Evolutionary conservation across 2,329 filamentous ascomycete genomes (phyloP), one percentile per base, ranked within the genome.

Genomic region (Sporothrix pallida): DNA sequence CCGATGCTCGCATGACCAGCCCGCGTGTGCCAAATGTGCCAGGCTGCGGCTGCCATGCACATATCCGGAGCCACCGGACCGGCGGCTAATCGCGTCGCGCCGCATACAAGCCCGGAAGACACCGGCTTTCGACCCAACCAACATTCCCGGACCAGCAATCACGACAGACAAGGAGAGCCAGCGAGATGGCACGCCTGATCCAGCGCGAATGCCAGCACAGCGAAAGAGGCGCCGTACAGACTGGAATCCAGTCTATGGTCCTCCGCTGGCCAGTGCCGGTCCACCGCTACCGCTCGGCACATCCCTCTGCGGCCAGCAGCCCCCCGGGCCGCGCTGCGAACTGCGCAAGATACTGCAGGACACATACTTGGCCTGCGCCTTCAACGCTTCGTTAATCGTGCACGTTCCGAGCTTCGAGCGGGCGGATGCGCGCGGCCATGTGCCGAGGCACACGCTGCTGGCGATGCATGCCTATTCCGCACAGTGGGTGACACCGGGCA

Each of bases 91-190:
- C 26, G 60, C 60, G 13, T 42, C 31, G 37, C 60, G 60, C 15
- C 60, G 60, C 60, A 65, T 65, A 26, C 60, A 65, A 46, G 31
- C 60, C 60, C 26, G 60, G 31, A 65, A 65, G 60, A 65, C 10
- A 44, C 26, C 60, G 37, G 31, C 60, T 31, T 65, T 46, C 15
- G 37, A n/a, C 9, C 15, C 60, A 37, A 37, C 3, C 60, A 20
- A 63, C 37, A 17, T 63, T 63, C 60, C 60, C 37, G 37, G 23
- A 42, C 60, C 15, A 42, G 31, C 60, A 31, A 63, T 15, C 48
- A 52, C 48, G 48, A 13, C 50, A n/a, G 50, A 54, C 2, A 20
- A 20, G 50, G 17, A 54, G 2, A 54, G 17, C 50, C 50, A n/a
- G 7, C 50, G 50, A 17, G 17, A n/a, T 54, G 48, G 48, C 15